These are phyloP conservation scores for Exsudoporus frostii DNA, from an alignment of 768 basidiomycete genomes.

Conservation along the genomic window DNA sequence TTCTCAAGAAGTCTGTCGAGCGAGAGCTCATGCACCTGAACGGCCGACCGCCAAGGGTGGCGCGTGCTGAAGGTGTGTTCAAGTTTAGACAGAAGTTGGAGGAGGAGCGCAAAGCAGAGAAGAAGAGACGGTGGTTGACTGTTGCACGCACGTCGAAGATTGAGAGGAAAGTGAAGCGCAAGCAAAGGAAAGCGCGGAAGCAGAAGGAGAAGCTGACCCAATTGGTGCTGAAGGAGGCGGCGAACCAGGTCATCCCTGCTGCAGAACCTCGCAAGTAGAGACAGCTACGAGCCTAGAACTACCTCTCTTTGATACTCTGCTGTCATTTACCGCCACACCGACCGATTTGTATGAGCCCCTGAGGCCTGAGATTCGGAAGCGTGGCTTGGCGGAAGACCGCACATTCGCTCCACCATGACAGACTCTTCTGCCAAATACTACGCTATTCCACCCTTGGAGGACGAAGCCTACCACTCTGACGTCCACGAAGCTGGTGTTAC, in stretches of 20 bases:
- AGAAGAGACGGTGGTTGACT: slow-evolving; percentile 53
- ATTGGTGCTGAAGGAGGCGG: slow-evolving; percentile 48
- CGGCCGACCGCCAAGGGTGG: slow-evolving; percentile 60
- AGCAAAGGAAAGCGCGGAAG: slow-evolving; percentile 42
- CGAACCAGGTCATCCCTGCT: slow-evolving; percentile 58
- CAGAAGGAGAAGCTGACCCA: slow-evolving; percentile 55
- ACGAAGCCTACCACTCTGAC: neutral
- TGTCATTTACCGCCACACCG: neutral
- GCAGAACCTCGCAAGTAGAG: slow-evolving; percentile 8
- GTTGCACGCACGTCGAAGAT: slow-evolving; percentile 37
- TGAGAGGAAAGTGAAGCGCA: slow-evolving; percentile 35
- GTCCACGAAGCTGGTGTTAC: neutral
- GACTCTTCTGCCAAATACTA: slow-evolving; percentile 14
- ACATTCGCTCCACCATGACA: slow-evolving; percentile 1
- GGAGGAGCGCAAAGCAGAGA: slow-evolving; percentile 54
- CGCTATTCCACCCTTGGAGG: slow-evolving; percentile 21
- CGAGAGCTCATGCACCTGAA: slow-evolving; percentile 54
- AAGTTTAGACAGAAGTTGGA: slow-evolving; percentile 64
- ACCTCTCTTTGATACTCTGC: neutral
- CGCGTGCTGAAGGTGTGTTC: slow-evolving; percentile 70
- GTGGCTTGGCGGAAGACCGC: too few species aligned
- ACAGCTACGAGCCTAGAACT: neutral
- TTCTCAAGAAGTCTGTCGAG: slow-evolving; percentile 52
- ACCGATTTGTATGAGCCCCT: neutral
- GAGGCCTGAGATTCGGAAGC: too few species aligned